Evolutionary conservation across 2,329 filamentous ascomycete species (phyloP).

Genomic region (Sordariomycetes sp.): DNA sequence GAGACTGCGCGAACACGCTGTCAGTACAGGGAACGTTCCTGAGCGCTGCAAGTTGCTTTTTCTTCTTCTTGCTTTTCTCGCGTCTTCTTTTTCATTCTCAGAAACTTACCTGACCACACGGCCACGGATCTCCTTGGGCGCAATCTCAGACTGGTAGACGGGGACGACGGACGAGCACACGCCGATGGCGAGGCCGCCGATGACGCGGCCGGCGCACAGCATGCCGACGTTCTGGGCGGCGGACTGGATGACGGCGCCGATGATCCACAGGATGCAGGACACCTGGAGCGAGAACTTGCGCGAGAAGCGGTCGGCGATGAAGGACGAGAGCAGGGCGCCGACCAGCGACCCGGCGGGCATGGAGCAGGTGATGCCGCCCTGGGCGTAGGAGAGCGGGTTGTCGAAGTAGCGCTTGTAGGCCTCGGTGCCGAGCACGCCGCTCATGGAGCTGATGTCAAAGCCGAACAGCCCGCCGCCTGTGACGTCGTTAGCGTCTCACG

Average conservation of each 20-base stretch:
- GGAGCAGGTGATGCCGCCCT: constrained; percentile 61
- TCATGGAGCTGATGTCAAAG: constrained; percentile 72
- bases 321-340: constrained; percentile 40
- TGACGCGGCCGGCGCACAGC: constrained; percentile 59
- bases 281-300: constrained; percentile 38
- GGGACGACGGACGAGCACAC: constrained; percentile 64
- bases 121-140: constrained; percentile 44
- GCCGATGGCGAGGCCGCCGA: constrained; percentile 64
- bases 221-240: constrained; percentile 57
- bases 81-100: not conserved
- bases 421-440: constrained; percentile 52
- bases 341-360: constrained; percentile 66
- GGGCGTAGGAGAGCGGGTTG: constrained; percentile 43
- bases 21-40: no score
- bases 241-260: constrained; percentile 44
- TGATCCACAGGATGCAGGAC: constrained; percentile 38
- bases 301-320: constrained; percentile 37
- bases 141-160: constrained; percentile 60
- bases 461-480: constrained; percentile 62
- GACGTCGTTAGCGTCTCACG: not conserved
- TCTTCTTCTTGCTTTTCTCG: not conserved
- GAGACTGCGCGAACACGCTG: constrained; percentile 17
- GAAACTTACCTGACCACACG: constrained; percentile 36
- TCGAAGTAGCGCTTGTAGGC: constrained; percentile 65
- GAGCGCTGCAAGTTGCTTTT: not conserved